phyloP scores from a whole-genome alignment of 176 grass and related monocot genomes.

The Juncus effusus region DNA sequence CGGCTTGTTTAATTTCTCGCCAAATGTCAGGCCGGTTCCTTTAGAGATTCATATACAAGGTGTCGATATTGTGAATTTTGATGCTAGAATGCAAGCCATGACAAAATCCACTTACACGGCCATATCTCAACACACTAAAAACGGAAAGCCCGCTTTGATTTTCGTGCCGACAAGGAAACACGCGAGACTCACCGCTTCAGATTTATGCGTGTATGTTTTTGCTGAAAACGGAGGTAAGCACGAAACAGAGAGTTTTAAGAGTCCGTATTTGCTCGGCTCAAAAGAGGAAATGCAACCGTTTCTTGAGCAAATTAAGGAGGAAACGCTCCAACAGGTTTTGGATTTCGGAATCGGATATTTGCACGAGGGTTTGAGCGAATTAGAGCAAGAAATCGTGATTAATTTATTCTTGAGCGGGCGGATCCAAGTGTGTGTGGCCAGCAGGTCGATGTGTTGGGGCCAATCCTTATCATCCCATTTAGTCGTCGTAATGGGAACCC shows the following conservation, averaged over 20 bases:
- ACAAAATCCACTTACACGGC: conserved; percentile 88
- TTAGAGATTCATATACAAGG: conserved; percentile 97
- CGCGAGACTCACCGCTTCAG: conserved; percentile 73
- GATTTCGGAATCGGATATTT: conserved; percentile 81
- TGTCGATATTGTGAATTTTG: conserved; percentile 88
- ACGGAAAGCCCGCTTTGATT: conserved; percentile 75
- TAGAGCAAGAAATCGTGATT: conserved; percentile 81
- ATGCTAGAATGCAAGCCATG: conserved; percentile 98
- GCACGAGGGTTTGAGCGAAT: conserved; percentile 76
- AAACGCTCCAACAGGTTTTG: conserved; percentile 59
- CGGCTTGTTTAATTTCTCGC: conserved; percentile 93
- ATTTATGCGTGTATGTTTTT: conserved; percentile 80
- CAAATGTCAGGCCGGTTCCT: conserved; percentile 81
- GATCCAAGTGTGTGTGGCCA: conserved; percentile 91
- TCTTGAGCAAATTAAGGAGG: conserved; percentile 53
- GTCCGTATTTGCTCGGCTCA: conserved; percentile 63
- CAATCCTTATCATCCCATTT: conserved; percentile 81
- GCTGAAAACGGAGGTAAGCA: conserved; percentile 54
- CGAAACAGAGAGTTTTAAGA: conserved; percentile 25
- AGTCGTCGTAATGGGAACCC: conserved; percentile 94
- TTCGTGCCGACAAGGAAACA: conserved; percentile 92
- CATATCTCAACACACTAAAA: conserved; percentile 83
- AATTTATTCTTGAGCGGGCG: conserved; percentile 72
- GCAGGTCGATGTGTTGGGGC: conserved; percentile 88
- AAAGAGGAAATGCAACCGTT: conserved; percentile 81